phyloP scores from a whole-genome alignment of 495 filamentous ascomycete species.

The Penicillium herquei region DNA sequence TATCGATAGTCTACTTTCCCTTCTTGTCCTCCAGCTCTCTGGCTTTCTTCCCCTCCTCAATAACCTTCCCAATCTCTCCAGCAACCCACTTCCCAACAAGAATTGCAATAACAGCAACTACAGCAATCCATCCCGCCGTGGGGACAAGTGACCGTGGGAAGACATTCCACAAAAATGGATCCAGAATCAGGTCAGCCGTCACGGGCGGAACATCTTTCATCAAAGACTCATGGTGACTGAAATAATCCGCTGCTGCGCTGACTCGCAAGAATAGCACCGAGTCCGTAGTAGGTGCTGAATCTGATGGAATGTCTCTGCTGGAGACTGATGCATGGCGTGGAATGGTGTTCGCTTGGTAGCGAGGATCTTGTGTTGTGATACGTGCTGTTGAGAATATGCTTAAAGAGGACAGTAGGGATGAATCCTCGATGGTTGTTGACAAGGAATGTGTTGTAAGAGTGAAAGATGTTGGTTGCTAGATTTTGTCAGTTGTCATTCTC shows the following conservation, averaged over 20 bases:
- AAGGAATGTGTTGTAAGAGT: conserved; percentile 62
- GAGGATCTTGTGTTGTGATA: conserved; percentile 28
- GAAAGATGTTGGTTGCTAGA: conserved; percentile 87
- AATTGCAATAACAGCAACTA: conserved; percentile 54
- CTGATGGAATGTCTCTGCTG: conserved; percentile 4
- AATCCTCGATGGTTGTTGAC: conserved; percentile 54
- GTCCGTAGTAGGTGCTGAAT: conserved; percentile 26
- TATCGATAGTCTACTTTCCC: conserved; percentile 13
- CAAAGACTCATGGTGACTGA: conserved; percentile 64
- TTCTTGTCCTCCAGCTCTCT: conserved; percentile 17
- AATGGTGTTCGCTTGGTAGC: conserved; percentile 17
- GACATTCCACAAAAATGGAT: conserved; percentile 74
- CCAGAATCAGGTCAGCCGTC: conserved; percentile 80
- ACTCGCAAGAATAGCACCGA: conserved; percentile 79
- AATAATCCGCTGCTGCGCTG: conserved; percentile 78
- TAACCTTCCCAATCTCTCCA: conserved; percentile 27
- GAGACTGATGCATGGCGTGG: not conserved
- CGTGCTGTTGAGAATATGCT: conserved; percentile 58
- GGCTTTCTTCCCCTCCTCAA: conserved; percentile 14
- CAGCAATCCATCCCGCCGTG: conserved; percentile 58
- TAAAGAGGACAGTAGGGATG: conserved; percentile 62
- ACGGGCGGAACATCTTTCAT: conserved; percentile 78
- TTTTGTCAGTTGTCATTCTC: not conserved
- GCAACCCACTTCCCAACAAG: conserved; percentile 39
- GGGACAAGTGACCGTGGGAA: conserved; percentile 68